A percentile compares a stretch with the other conserved stretches of the same genome.
Conservation (phyloP, 495 filamentous ascomycete genomes). For the Cairneyella variabilis region DNA sequence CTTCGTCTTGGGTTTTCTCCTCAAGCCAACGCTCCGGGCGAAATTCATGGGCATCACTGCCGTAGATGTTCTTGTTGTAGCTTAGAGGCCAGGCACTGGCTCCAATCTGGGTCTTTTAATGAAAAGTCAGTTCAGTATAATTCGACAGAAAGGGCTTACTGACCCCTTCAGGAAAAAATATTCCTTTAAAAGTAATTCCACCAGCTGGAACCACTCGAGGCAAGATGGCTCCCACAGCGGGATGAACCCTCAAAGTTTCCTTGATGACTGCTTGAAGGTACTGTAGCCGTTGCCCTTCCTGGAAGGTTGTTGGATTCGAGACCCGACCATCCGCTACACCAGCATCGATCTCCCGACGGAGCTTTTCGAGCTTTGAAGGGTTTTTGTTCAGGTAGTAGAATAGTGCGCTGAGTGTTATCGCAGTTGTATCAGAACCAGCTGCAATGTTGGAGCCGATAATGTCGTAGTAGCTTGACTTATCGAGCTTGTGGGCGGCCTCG, state of each 20-base stretch:
- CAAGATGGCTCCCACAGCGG: slow-evolving; percentile 2
- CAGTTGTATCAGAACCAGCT: slow-evolving; percentile 52
- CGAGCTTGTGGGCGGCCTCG: slow-evolving; percentile 13
- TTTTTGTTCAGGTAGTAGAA: slow-evolving; percentile 47
- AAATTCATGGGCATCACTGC: not conserved
- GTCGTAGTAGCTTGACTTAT: not conserved
- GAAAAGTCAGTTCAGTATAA: not conserved
- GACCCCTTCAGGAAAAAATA: not conserved
- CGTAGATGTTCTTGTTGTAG: not conserved
- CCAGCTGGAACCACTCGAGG: slow-evolving; percentile 20
- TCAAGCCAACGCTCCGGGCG: not conserved
- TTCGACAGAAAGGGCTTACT: not conserved
- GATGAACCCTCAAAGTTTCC: slow-evolving; percentile 29
- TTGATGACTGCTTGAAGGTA: slow-evolving; percentile 28
- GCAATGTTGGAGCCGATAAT: slow-evolving; percentile 30
- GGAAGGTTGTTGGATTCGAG: slow-evolving; percentile 34
- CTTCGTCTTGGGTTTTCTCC: not conserved
- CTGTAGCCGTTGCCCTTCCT: not conserved
- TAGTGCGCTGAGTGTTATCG: slow-evolving; percentile 40
- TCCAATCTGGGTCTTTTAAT: not conserved
- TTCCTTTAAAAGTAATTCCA: not conserved
- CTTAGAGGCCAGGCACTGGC: not conserved
- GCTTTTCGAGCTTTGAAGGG: slow-evolving; percentile 28
- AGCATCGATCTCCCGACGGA: not conserved
- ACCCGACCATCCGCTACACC: not conserved